Evolutionary conservation across 495 filamentous ascomycete genomes (phyloP).

Genomic region (Venustampulla echinocandica): DNA sequence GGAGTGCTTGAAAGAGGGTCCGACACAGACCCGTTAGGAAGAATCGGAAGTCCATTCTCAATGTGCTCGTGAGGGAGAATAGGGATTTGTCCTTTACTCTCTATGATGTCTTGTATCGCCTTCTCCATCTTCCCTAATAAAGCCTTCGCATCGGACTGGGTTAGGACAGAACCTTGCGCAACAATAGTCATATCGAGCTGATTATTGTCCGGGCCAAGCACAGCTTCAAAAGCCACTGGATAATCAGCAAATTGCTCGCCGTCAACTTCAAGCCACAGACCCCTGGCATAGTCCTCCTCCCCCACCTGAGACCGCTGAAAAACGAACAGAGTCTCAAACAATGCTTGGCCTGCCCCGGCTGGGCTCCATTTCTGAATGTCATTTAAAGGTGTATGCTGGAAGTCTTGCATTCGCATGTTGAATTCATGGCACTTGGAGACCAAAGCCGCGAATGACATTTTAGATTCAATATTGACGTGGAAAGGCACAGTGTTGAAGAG

Average conservation of each 20-base stretch:
- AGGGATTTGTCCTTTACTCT: constrained; percentile 5
- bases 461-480: constrained; percentile 34
- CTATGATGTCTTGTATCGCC: background rate
- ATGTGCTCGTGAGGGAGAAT: background rate
- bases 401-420: constrained; percentile 50
- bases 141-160: constrained; percentile 19
- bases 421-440: constrained; percentile 50
- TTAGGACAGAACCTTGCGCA: constrained; percentile 35
- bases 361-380: constrained; percentile 64
- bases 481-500: constrained; percentile 88
- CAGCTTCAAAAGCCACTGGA: constrained; percentile 65
- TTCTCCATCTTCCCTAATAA: constrained; percentile 36
- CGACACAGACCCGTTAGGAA: background rate
- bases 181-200: constrained; percentile 46
- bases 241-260: constrained; percentile 50
- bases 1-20: background rate
- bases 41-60: background rate
- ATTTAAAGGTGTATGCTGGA: constrained; percentile 62
- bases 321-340: constrained; percentile 83
- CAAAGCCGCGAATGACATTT: constrained; percentile 43
- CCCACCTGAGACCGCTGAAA: constrained; percentile 54
- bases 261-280: constrained; percentile 48
- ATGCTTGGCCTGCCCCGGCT: constrained; percentile 39
- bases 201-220: constrained; percentile 33
- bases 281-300: constrained; percentile 12